Base-by-base conservation (phyloP, 495 filamentous ascomycete species). In the Evernia prunastri region DNA sequence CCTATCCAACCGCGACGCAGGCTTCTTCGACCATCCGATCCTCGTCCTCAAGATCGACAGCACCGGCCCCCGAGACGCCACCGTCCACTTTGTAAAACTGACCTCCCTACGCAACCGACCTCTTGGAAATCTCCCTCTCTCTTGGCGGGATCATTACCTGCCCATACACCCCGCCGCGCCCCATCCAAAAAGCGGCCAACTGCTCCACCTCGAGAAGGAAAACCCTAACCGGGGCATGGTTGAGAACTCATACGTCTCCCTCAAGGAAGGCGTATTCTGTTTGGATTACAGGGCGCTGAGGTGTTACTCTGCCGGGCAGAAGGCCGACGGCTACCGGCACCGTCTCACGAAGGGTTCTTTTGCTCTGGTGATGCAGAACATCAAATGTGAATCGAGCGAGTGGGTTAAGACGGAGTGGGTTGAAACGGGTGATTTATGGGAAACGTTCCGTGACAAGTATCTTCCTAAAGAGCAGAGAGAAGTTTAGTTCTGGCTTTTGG, bases 341-440 rank as follows among this genome's bases (percentile, higher is more conserved):
- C 57, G 56, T 13, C 43, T 60, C 23, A 43, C 25, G 1, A 8
- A 57, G 13, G 33, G 29, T 6, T 57, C 59, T n/a, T 63, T 63
- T 27, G 35, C 35, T 1, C 25, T 42, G 27, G 37, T 45, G n/a
- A 20, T 56, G 27, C 25, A 33, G 7, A 4, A 13, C 1, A 4
- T 56, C 6, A 8, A 10, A 7, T 3, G 29, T 9, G 27, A 27
- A 9, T 33, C 36, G 35, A 20, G 60, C 25, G 11, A 18, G 36
- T 56, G 60, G 60, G 45, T 63, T 54, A n/a, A n/a, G n/a, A n/a
- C n/a, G n/a, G n/a, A 18, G 36, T 56, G 60, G 60, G 45, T 63
- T 54, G 20, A 56, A 51, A 63, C 37, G 1, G 25, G 7, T 5
- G 0, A 0, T 12, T 43, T 63, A 27, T 63, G 60, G 60, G 60